Base-by-base conservation (phyloP, 306 rosid species). In the Potentilla sterilis region DNA sequence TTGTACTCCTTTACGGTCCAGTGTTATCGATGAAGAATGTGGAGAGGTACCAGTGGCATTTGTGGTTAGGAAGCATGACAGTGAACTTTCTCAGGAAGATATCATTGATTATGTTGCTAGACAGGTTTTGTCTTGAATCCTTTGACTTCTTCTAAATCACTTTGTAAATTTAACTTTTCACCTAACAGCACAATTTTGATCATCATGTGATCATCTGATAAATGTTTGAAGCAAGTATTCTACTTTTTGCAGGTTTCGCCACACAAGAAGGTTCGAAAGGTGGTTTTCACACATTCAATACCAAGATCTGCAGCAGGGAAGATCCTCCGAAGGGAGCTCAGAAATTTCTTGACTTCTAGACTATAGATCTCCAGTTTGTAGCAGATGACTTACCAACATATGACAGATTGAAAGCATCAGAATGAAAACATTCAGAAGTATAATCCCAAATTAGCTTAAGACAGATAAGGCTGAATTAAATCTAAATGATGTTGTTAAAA, bases 1-100 rank as follows among this genome's bases (percentile, higher is more conserved):
- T 6, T 34, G 5, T 63, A 13, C 42, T 63, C 42, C 5, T 35
- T 63, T 32, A 63, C 68, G 1, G 5, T 63, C 68, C 68, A 64
- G 69, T 80, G 80, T 16, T 37, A 34, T n/a, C 67, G 87, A 92
- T 75, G 86, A 92, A 77, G 90, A 88, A 79, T 62, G 48, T 55
- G 98, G 98, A 73, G 96, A 92, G 79, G 79, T 87, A 8, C 97
- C 98, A 19, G 92, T 92, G 72, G 98, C 97, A 11, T 92, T 87
- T 78, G 92, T 95, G 75, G 90, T 95, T 21, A 87, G 75, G 82
- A 89, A 80, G 78, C 83, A 75, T 34, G 91, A 91, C 81, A 87
- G 96, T 52, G 42, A 19, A 69, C 88, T 90, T 66, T 85, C 91
- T 4, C 55, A 69, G 0, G 81, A 83, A 72, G 81, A 77, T 67